Evolutionary conservation across 371 early-diverging fungal species (phyloP), one percentile per base, ranked within the genome.

Genomic region (Capillidium heterosporum): DNA sequence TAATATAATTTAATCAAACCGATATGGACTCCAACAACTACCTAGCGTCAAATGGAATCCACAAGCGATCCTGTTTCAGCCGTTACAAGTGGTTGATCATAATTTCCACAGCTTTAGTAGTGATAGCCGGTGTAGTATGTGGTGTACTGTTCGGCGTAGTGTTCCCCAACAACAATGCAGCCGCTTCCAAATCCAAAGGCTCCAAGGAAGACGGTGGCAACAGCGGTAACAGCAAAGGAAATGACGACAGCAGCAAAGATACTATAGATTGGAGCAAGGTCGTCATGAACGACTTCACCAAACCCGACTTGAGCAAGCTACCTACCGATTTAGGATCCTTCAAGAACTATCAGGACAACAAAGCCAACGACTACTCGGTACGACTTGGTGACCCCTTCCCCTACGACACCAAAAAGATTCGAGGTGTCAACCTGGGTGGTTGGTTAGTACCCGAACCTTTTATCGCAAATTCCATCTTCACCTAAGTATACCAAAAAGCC

Each of bases 371-470:
- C 7, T 49, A 49, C 19, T 28, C 29, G 13, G 62, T 63, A 29
- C 48, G 62, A 0, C 48, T 69, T 27, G 51, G 60, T 47, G 48
- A 65, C 32, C 51, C 61, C 35, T 65, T 69, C 48, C 62, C 63
- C 35, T 67, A 63, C 44, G 44, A 23, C 19, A 44, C 7, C 11
- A 35, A 42, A 5, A 55, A 55, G 44, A 72, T 71, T 41, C 71
- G 78, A 26, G 82, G 82, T 2, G 74, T 74, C n/a, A 81, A 80
- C 32, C 60, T 78, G 8, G 79, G 80, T 54, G 78, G 79, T 24
- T 76, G 78, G 65, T 67, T 80, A 29, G 73, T 80, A 13, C 72
- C 80, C 10, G 82, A 80, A 62, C 67, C 65, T 11, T 73, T 72
- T 62, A 69, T 72, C 58, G 66, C 64, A 5, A 59, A 67, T 0